phyloP scores from a whole-genome alignment of 805 yeast genomes.

The Wickerhamiella brachini region DNA sequence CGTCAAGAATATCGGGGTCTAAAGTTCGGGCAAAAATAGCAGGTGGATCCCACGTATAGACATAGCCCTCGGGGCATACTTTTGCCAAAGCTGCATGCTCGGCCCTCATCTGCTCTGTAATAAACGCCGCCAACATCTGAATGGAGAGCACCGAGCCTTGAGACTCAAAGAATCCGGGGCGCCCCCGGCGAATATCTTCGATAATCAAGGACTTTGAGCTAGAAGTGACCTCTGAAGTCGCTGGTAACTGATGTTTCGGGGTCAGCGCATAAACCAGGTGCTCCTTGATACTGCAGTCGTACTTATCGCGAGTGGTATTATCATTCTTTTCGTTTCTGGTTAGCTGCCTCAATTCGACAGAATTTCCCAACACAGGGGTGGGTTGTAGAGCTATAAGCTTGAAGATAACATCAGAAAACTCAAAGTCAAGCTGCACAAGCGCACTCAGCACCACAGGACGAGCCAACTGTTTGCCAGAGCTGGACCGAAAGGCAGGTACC shows the following conservation, averaged over 20 bases:
- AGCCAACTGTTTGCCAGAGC: slow-evolving; percentile 1
- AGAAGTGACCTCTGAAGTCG: not conserved
- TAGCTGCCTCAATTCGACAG: not conserved
- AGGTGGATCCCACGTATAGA: slow-evolving; percentile 19
- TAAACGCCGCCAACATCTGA: slow-evolving; percentile 8
- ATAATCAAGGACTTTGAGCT: not conserved
- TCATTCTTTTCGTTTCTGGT: slow-evolving; percentile 1
- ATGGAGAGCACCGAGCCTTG: slow-evolving; percentile 6
- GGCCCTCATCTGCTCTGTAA: slow-evolving; percentile 7
- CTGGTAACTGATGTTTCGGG: not conserved
- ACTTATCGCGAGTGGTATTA: not conserved
- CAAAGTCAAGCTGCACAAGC: slow-evolving; percentile 17
- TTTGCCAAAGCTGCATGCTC: slow-evolving; percentile 4
- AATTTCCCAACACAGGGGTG: not conserved
- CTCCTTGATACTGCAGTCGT: slow-evolving; percentile 2
- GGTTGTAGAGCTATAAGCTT: slow-evolving; percentile 2
- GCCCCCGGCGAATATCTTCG: slow-evolving; percentile 2
- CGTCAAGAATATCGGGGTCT: slow-evolving; percentile 8
- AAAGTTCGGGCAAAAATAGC: slow-evolving; percentile 12
- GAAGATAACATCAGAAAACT: slow-evolving; percentile 11
- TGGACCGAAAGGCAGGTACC: slow-evolving; percentile 1
- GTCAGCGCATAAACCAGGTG: not conserved
- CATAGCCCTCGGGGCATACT: slow-evolving; percentile 1
- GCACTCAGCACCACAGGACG: slow-evolving; percentile 12
- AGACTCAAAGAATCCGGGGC: not conserved